A percentile compares a stretch with the other conserved stretches of the same genome.
Evolutionary conservation across 2,329 filamentous ascomycete species (phyloP).

Genomic region (Botryosphaeria agaves): DNA sequence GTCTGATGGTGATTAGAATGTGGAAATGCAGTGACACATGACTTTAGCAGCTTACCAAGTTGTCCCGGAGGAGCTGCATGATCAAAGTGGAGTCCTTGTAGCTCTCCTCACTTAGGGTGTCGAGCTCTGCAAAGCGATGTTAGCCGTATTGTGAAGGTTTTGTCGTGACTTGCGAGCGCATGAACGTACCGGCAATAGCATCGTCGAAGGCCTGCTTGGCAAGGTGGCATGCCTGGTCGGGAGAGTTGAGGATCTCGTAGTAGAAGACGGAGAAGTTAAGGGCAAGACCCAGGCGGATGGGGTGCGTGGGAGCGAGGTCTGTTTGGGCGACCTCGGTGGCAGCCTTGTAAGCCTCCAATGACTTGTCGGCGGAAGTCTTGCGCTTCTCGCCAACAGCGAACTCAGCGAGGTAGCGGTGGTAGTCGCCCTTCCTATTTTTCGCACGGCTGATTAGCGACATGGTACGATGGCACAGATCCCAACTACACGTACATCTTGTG

Average conservation of each 20-base stretch:
- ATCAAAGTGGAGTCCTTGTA: constrained; percentile 99
- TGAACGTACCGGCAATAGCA: constrained; percentile 62
- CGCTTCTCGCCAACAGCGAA: constrained; percentile 89
- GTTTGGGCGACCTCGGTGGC: constrained; percentile 82
- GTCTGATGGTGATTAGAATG: not conserved
- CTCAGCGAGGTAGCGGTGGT: constrained; percentile 97
- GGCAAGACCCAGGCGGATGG: constrained; percentile 80
- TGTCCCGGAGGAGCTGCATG: constrained; percentile 96
- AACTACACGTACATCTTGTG: constrained; percentile 76
- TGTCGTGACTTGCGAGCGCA: no score
- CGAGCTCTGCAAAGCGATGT: constrained; percentile 49
- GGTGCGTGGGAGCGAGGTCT: constrained; percentile 79
- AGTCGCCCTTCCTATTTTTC: constrained; percentile 79
- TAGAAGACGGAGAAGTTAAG: constrained; percentile 99
- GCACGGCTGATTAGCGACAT: constrained; percentile 4
- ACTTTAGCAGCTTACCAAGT: constrained; percentile 61
- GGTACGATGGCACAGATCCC: no score
- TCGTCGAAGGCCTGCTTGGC: constrained; percentile 94
- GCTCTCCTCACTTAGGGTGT: constrained; percentile 94
- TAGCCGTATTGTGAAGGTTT: not conserved
- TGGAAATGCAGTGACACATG: not conserved
- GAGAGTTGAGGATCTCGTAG: constrained; percentile 98
- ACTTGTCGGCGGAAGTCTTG: constrained; percentile 85
- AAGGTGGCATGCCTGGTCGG: constrained; percentile 94
- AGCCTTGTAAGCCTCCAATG: constrained; percentile 92